These are phyloP conservation scores for Ophiostoma quercus DNA, from an alignment of 2,329 filamentous ascomycete genomes.

Conservation along the genomic window DNA sequence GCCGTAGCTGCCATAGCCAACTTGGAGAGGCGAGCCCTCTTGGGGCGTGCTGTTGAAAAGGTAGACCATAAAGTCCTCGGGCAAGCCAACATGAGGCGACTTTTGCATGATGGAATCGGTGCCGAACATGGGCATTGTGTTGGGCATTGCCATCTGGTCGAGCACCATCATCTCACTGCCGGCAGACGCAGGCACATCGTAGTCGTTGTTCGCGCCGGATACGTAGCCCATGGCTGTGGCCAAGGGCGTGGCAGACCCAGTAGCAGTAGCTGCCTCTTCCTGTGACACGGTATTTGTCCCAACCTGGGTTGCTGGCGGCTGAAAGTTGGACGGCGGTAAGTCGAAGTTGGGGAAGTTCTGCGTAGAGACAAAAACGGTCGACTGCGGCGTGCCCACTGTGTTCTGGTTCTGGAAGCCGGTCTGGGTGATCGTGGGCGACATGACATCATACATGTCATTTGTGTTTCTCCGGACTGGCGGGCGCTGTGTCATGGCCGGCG, in stretches of 20 bases:
- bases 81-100: constrained; percentile 76
- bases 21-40: constrained; percentile 48
- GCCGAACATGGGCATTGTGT: constrained; percentile 81
- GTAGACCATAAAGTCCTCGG: constrained; percentile 82
- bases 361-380: constrained; percentile 51
- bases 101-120: constrained; percentile 72
- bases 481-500: constrained; percentile 41
- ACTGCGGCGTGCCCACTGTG: constrained; percentile 40
- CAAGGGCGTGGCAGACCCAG: neutral
- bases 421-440: constrained; percentile 49
- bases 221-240: constrained; percentile 33
- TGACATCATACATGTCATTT: constrained; percentile 44
- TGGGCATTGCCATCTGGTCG: constrained; percentile 58
- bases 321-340: constrained; percentile 57
- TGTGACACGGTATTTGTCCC: neutral
- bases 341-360: constrained; percentile 59
- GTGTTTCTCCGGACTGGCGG: constrained; percentile 41
- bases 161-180: constrained; percentile 54
- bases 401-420: constrained; percentile 44
- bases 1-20: constrained; percentile 41
- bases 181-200: constrained; percentile 43
- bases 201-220: constrained; percentile 41
- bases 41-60: constrained; percentile 64
- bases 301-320: constrained; percentile 26
- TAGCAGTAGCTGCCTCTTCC: neutral